Evolutionary conservation across 768 basidiomycete genomes (phyloP).

Genomic region (Naganishia friedmannii): DNA sequence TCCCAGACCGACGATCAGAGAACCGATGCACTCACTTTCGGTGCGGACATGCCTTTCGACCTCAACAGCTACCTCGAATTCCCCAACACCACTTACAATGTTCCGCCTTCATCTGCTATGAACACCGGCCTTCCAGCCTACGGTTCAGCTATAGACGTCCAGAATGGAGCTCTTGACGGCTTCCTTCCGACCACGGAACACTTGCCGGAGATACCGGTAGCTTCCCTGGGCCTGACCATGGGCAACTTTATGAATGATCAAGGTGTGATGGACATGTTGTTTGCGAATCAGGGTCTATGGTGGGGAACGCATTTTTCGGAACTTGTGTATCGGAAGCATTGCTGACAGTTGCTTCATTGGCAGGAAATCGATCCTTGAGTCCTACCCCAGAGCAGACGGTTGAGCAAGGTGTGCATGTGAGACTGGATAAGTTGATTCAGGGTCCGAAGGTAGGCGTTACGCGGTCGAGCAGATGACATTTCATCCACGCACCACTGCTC

Average conservation of each 20-base stretch:
- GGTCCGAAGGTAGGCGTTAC: too few relatives aligned
- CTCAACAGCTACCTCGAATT: conserved; percentile 3
- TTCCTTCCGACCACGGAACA: not conserved
- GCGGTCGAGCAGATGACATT: too few relatives aligned
- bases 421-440: too few relatives aligned
- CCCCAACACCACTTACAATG: not conserved
- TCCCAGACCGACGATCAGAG: not conserved
- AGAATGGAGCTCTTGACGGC: not conserved
- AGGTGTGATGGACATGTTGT: conserved; percentile 23
- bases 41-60: conserved; percentile 1
- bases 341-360: not conserved
- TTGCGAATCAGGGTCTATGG: conserved; percentile 23
- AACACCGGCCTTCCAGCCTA: not conserved
- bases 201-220: conserved; percentile 8
- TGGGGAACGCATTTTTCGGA: not conserved
- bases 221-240: conserved; percentile 11
- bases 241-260: conserved; percentile 18
- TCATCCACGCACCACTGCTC: too few relatives aligned
- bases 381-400: not conserved
- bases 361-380: conserved; percentile 27
- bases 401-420: not conserved
- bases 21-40: not conserved
- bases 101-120: not conserved
- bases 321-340: not conserved
- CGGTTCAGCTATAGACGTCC: not conserved